Evolutionary conservation across 1,284 basidiomycete species (phyloP), one percentile per base, ranked within the genome.

Genomic region (Neotropicomus parvogracilis): DNA sequence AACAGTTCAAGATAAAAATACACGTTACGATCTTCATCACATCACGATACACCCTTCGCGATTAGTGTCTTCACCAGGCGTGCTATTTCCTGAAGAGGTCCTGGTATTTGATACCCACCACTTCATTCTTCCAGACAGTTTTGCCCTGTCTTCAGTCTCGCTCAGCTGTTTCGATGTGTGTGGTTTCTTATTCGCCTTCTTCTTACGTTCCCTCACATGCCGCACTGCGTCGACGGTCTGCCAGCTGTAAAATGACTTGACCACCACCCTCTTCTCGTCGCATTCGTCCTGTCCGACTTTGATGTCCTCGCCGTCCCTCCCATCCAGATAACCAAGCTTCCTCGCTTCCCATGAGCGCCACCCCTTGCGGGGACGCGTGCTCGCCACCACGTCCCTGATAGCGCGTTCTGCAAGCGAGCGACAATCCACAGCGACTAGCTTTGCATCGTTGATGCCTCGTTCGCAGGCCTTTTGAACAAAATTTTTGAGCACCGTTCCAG

Each of bases 221-320:
- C 75, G 74, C 47, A 88, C 84, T 1, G 79, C 78, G 61, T 88
- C 88, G 20, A 92, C 88, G 13, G 78, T 82, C 71, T 88, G 85
- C 91, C 91, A 94, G 44, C 83, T 83, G 69, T 88, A 88, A 62
- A 91, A 94, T 27, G 85, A 84, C 78, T 91, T 92, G 53, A 94
- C 59, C 40, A 86, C 81, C 9, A 93, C 83, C n/a, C 82, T 71
- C 53, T 60, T 66, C 57, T 78, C 74, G 52, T 88, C 84, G 61
- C 86, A 87, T 64, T 90, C 88, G 63, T 89, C 85, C 64, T 86
- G 80, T 32, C 82, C 84, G 13, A 81, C 65, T 58, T 76, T 79
- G 46, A 82, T 59, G 37, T 77, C 75, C 54, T 85, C 81, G 10
- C 74, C 73, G 59, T 88, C 86, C 50, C 79, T 70, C 43, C 67